A percentile compares a stretch with the other conserved stretches of the same genome.
These are phyloP conservation scores for Candida glaebosa DNA, from an alignment of 805 yeast genomes.

Conservation along the genomic window DNA sequence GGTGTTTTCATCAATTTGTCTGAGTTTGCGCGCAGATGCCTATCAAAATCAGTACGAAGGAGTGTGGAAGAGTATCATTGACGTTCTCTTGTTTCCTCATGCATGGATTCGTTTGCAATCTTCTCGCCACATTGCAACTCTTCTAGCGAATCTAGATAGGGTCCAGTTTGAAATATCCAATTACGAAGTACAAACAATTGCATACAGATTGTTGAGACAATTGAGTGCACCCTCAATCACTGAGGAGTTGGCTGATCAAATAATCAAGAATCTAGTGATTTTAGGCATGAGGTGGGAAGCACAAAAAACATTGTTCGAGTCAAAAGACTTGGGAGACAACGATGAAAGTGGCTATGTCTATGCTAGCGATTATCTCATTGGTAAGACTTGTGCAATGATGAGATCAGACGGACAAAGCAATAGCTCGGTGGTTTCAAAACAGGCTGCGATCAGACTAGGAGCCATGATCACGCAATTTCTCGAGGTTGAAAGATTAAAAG, in stretches of 20 bases:
- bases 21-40: slow-evolving; percentile 29
- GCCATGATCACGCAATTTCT: slow-evolving; percentile 62
- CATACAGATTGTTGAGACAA: slow-evolving; percentile 69
- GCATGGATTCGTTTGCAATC: slow-evolving; percentile 82
- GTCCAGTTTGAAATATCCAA: slow-evolving; percentile 32
- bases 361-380: slow-evolving; percentile 59
- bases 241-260: slow-evolving; percentile 58
- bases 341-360: slow-evolving; percentile 26
- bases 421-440: slow-evolving; percentile 58
- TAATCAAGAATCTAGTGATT: slow-evolving; percentile 62
- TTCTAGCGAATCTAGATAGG: slow-evolving; percentile 42
- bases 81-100: slow-evolving; percentile 75
- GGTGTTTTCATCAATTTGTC: slow-evolving; percentile 43
- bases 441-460: slow-evolving; percentile 62
- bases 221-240: slow-evolving; percentile 74
- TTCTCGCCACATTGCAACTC: slow-evolving; percentile 52
- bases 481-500: slow-evolving; percentile 35
- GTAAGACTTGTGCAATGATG: slow-evolving; percentile 58
- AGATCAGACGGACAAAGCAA: slow-evolving; percentile 60
- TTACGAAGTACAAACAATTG: slow-evolving; percentile 61
- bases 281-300: slow-evolving; percentile 62
- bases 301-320: slow-evolving; percentile 33
- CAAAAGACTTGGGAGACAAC: slow-evolving; percentile 11
- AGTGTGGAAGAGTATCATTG: slow-evolving; percentile 52
- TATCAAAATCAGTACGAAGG: slow-evolving; percentile 26